phyloP scores from a whole-genome alignment of 2,329 filamentous ascomycete genomes.

The Apiospora saccharicola region DNA sequence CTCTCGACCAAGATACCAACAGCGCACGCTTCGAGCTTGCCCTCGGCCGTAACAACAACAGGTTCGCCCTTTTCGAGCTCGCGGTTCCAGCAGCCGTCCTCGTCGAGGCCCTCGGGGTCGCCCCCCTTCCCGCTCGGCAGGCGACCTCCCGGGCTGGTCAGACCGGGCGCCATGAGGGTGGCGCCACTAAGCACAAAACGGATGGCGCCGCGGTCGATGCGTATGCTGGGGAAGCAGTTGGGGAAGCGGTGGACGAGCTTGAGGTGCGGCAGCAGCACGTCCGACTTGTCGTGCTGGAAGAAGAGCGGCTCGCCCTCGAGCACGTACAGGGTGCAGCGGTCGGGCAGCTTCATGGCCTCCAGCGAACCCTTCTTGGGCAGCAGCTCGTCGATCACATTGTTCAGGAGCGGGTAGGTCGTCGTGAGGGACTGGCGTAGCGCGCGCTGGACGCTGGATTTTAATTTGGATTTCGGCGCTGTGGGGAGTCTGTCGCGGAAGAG shows the following conservation, averaged over 20 bases:
- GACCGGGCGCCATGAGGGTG: constrained; percentile 92
- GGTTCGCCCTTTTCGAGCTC: constrained; percentile 83
- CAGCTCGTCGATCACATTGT: constrained; percentile 89
- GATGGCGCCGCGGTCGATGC: constrained; percentile 95
- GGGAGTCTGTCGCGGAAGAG: constrained; percentile 63
- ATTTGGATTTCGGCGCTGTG: constrained; percentile 86
- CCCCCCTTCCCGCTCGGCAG: constrained; percentile 65
- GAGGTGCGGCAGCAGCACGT: constrained; percentile 85
- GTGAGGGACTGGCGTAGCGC: constrained; percentile 83
- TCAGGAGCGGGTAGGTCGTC: constrained; percentile 84
- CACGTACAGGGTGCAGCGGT: constrained; percentile 88
- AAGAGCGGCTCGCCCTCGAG: constrained; percentile 82
- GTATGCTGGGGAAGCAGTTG: constrained; percentile 79
- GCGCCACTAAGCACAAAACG: constrained; percentile 94
- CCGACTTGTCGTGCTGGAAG: constrained; percentile 76
- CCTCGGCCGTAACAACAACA: constrained; percentile 90
- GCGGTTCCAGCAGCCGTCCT: constrained; percentile 63
- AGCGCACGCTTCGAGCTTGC: constrained; percentile 89
- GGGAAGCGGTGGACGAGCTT: constrained; percentile 91
- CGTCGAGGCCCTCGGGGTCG: constrained; percentile 54
- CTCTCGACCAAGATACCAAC: constrained; percentile 85
- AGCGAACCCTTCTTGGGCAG: constrained; percentile 94
- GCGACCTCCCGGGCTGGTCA: constrained; percentile 84
- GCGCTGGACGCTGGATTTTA: constrained; percentile 95
- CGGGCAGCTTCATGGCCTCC: constrained; percentile 90